Conservation (phyloP, 1,284 basidiomycete genomes). For the Ceratobasidium sp. region DNA sequence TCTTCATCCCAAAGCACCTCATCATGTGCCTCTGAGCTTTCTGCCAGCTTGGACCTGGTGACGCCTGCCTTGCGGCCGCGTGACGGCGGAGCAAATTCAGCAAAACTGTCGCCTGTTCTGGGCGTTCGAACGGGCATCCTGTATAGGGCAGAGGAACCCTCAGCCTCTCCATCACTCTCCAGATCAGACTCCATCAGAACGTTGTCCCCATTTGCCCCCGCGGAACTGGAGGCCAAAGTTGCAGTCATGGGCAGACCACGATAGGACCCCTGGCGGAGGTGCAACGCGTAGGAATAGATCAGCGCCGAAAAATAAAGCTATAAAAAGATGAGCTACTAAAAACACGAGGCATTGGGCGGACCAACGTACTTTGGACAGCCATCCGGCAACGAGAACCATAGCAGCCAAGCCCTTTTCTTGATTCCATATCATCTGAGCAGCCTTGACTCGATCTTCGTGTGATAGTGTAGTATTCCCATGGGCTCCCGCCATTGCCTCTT, state of each 20-base stretch:
- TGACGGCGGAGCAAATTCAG: slow-evolving; percentile 42
- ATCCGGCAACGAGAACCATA: slow-evolving; percentile 79
- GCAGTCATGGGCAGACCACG: slow-evolving; percentile 73
- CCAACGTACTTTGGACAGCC: slow-evolving; percentile 82
- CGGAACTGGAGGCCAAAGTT: slow-evolving; percentile 41
- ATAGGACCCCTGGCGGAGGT: slow-evolving; percentile 92
- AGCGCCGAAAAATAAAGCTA: slow-evolving; percentile 93
- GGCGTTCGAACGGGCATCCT: slow-evolving; percentile 31
- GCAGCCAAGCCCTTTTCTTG: slow-evolving; percentile 86
- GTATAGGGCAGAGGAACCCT: slow-evolving; percentile 42
- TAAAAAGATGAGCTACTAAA: not conserved
- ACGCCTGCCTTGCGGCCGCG: slow-evolving; percentile 27
- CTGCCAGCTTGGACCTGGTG: slow-evolving; percentile 35
- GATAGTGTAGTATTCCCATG: slow-evolving; percentile 60
- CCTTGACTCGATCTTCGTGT: slow-evolving; percentile 66
- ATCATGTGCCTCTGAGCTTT: slow-evolving; percentile 27
- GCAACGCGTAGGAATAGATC: slow-evolving; percentile 92
- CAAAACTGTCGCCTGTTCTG: slow-evolving; percentile 27
- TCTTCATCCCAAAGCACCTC: slow-evolving; percentile 42
- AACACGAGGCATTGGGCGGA: not conserved
- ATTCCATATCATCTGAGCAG: slow-evolving; percentile 86
- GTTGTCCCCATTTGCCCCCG: slow-evolving; percentile 35
- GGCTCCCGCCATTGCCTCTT: slow-evolving; percentile 77
- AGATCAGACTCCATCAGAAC: slow-evolving; percentile 33
- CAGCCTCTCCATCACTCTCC: slow-evolving; percentile 44